Evolutionary conservation across 208 protist genomes (phyloP), one percentile per base, ranked within the genome.

Genomic region (Plasmodiophora brassicae): DNA sequence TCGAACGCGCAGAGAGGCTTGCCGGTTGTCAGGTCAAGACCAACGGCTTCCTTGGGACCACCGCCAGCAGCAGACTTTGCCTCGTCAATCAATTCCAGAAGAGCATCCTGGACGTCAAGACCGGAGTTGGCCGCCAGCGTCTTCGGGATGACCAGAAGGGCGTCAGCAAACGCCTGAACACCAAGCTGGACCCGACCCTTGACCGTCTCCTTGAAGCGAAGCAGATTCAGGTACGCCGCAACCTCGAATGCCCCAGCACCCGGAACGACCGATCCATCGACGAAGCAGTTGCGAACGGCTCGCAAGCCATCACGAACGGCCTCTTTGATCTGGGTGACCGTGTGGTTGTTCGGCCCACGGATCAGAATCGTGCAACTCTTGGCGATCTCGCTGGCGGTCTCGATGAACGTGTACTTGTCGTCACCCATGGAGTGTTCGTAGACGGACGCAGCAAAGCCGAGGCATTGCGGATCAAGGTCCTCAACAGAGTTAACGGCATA

Each of bases 401-500:
- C 98, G 20, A 99, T 95, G 94, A 99, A 99, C 0, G 99, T 99
- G 93, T 97, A 99, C 91, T 98, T 99, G 71, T 99, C 98, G 87
- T 99, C 98, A 1, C 90, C 98, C 0, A 99, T 91, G 10, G 94
- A 95, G 86, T 98, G 95, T 91, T 99, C 98, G 90, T 99, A 98
- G 28, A 99, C 96, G 22, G 95, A 89, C 10, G 96, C 98, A 35
- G 98, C 98, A 72, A 95, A 96, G 84, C 98, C 98, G 10, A 92
- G 95, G 65, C 95, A 91, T 1, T 96, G 95, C 50, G 92, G 89
- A 22, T 93, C 95, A 5, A 99, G 91, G 88, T 98, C 97, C 50
- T 99, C 98, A 14, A 99, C 92, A 1, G 95, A 94, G 94, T 99
- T 99, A 22, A 99, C 94, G 10, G 98, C 96, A 65, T 95, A 93